Conservation (phyloP, 257 asterid genomes). For the Thymus mandschuricus region DNA sequence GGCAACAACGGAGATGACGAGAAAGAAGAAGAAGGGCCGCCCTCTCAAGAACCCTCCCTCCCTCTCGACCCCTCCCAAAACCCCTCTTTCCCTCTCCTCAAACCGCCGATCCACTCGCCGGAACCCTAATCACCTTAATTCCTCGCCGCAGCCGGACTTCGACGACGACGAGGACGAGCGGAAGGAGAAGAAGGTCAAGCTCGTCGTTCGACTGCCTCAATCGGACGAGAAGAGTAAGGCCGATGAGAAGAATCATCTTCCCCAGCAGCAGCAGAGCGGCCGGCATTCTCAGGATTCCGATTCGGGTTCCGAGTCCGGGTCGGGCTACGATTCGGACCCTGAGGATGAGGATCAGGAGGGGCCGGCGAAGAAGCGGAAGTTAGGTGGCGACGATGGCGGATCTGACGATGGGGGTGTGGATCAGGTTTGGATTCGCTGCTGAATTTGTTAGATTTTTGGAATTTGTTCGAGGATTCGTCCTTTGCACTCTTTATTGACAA, state of each 20-base stretch:
- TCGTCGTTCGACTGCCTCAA: slow-evolving; percentile 79
- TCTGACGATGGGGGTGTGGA: slow-evolving; percentile 61
- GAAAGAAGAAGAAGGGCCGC: slow-evolving; percentile 87
- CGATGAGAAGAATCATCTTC: slow-evolving; percentile 24
- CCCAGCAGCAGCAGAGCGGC: slow-evolving; percentile 34
- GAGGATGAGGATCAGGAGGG: slow-evolving; percentile 55
- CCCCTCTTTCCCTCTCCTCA: slow-evolving; percentile 40
- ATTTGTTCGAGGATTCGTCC: slow-evolving; percentile 17
- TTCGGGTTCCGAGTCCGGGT: slow-evolving; percentile 57
- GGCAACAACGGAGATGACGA: slow-evolving; percentile 55
- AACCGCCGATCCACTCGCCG: slow-evolving; percentile 65
- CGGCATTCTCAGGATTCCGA: slow-evolving; percentile 48
- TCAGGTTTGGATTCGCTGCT: slow-evolving; percentile 50
- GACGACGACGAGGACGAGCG: slow-evolving; percentile 84
- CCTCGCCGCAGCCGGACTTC: slow-evolving; percentile 46
- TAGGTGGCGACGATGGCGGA: slow-evolving; percentile 64
- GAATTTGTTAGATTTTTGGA: slow-evolving; percentile 20
- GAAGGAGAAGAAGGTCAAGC: slow-evolving; percentile 86
- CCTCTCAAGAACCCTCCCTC: slow-evolving; percentile 55
- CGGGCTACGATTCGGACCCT: slow-evolving; percentile 44
- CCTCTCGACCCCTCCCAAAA: slow-evolving; percentile 37
- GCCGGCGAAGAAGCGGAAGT: slow-evolving; percentile 50
- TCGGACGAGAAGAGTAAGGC: slow-evolving; percentile 36
- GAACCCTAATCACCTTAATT: slow-evolving; percentile 48
- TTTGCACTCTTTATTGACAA: slow-evolving; percentile 14